These are phyloP conservation scores for Aspergillus hancockii DNA, from an alignment of 495 filamentous ascomycete species.

Conservation along the genomic window DNA sequence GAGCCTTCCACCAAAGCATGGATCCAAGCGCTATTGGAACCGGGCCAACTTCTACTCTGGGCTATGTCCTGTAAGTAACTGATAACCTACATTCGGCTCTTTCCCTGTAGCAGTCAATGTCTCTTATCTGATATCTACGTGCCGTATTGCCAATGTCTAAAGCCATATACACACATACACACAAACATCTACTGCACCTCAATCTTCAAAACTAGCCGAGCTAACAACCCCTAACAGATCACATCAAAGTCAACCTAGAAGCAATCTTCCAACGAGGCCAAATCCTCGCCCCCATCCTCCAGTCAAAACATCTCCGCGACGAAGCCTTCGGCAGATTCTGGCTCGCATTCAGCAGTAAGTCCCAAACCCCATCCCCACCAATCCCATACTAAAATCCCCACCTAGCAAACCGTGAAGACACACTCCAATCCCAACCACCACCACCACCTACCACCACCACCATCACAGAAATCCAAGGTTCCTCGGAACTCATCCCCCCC, in stretches of 20 bases:
- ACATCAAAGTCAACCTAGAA: conserved; percentile 34
- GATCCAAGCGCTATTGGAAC: conserved; percentile 29
- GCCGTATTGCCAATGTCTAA: neutral
- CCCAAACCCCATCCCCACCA: neutral
- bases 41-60: conserved; percentile 30
- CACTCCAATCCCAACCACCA: conserved; percentile 12
- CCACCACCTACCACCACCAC: conserved; percentile 9
- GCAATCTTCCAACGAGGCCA: conserved; percentile 37
- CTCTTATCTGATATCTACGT: conserved; percentile 2
- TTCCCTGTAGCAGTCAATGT: neutral
- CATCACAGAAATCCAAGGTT: conserved; percentile 20
- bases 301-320: conserved; percentile 34
- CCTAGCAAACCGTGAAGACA: conserved; percentile 12
- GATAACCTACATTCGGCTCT: neutral
- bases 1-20: conserved; percentile 19
- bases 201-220: neutral
- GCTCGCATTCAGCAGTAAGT: conserved; percentile 40
- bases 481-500: conserved; percentile 41
- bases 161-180: neutral
- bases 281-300: conserved; percentile 39
- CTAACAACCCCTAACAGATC: conserved; percentile 25
- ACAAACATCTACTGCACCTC: neutral
- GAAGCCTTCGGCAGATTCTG: conserved; percentile 49
- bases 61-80: conserved; percentile 37
- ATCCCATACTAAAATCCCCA: neutral